phyloP scores from a whole-genome alignment of 495 filamentous ascomycete species.

The Eremomyces bilateralis region DNA sequence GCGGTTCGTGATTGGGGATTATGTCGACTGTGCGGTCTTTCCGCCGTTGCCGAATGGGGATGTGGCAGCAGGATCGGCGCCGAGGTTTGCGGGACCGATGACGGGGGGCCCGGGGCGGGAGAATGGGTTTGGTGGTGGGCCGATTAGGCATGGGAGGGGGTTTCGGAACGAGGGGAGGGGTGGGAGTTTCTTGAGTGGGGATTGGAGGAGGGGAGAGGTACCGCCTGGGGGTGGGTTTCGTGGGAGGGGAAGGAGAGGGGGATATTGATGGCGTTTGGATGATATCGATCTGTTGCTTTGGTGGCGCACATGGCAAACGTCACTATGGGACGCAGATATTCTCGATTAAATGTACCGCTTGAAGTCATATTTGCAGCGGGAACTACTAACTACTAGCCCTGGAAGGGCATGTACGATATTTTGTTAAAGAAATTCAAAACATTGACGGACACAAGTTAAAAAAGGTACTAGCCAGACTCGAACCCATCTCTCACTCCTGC shows the following conservation, averaged over 20 bases:
- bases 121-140: slow-evolving; percentile 15
- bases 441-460: too few relatives aligned
- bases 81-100: slow-evolving; percentile 15
- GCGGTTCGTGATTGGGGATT: slow-evolving; percentile 75
- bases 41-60: slow-evolving; percentile 51
- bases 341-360: too few relatives aligned
- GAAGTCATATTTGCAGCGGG: too few relatives aligned
- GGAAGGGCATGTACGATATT: too few relatives aligned
- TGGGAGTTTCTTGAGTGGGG: slow-evolving; percentile 17
- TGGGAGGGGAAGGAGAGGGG: slow-evolving; percentile 14
- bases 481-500: too few relatives aligned
- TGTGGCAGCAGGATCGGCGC: slow-evolving; percentile 35
- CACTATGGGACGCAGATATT: too few relatives aligned
- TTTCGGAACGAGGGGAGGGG: slow-evolving; percentile 4
- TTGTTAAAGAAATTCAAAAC: too few relatives aligned
- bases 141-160: slow-evolving; percentile 18
- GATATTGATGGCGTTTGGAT: slow-evolving; percentile 7
- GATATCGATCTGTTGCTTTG: slow-evolving; percentile 7
- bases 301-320: too few relatives aligned
- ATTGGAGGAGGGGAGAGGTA: slow-evolving; percentile 37
- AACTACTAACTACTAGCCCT: too few relatives aligned
- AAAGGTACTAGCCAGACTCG: too few relatives aligned
- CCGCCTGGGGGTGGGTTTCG: slow-evolving; percentile 24
- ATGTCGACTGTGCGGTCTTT: slow-evolving; percentile 57
- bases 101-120: slow-evolving; percentile 5